Evolutionary conservation across 2,329 filamentous ascomycete genomes (phyloP), one percentile per base, ranked within the genome.

Genomic region (Gliomastix tumulicola): DNA sequence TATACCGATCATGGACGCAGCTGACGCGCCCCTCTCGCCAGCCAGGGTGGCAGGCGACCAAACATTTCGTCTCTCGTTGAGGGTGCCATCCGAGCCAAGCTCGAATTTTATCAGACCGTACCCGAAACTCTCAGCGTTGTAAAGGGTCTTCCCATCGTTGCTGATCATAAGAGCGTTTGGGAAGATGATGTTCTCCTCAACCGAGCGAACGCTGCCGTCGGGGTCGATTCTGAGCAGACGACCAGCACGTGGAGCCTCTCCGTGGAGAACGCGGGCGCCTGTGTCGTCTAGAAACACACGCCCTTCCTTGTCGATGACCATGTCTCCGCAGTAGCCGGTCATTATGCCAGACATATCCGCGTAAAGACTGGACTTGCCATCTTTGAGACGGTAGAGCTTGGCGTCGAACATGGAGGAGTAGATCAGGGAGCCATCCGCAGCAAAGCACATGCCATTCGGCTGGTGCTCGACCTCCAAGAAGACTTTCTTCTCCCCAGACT

Each of bases 311-410:
- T 35, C 33, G 33, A 35, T 35, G 19, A 15, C 20, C 33, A 35
- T 35, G 33, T 35, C 33, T 8, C 33, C 33, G 21, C 33, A 35
- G n/a, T 35, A 35, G 8, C 33, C 33, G 8, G 33, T 35, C 33
- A 35, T 35, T 5, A 20, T 35, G 15, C 21, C n/a, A 35, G 18
- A 22, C 15, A 35, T 15, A 17, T 35, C 33, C 4, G 20, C 21
- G 9, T 35, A 35, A 10, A 35, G 33, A n/a, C 12, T 22, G 6
- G 33, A 23, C 12, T 35, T 35, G 21, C 33, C 33, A 20, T 32
- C 30, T 20, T 32, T 32, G 3, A 28, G 25, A 13, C 25, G 25
- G 17, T 28, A 28, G 11, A 28, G 25, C 25, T 28, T 28, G 4
- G 3, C 10, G 25, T 28, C 25, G 25, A 28, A 28, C 25, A 28